These are phyloP conservation scores for Penicillium sp. DNA, from an alignment of 2,329 filamentous ascomycete species.

Conservation along the genomic window DNA sequence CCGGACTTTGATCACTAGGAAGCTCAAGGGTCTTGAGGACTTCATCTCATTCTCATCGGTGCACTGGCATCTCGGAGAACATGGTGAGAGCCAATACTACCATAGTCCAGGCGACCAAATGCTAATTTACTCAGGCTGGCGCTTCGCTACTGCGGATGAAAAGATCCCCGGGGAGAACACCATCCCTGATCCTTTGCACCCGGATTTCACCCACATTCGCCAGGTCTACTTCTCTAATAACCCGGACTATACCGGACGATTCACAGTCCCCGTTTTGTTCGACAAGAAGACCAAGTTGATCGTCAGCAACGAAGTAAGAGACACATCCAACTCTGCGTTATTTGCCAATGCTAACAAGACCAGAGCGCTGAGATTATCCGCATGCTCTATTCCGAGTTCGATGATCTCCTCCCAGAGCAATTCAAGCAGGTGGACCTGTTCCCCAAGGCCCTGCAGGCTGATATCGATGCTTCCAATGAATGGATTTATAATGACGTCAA, in stretches of 20 bases:
- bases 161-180: constrained; percentile 57
- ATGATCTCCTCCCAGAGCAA: constrained; percentile 64
- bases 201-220: constrained; percentile 69
- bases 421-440: constrained; percentile 66
- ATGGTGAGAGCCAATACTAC: constrained; percentile 50
- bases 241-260: constrained; percentile 72
- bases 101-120: not conserved
- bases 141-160: constrained; percentile 70
- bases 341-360: constrained; percentile 1
- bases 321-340: not conserved
- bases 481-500: constrained; percentile 73
- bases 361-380: constrained; percentile 80
- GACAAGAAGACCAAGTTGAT: constrained; percentile 71
- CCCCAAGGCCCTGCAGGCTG: constrained; percentile 60
- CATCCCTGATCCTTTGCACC: constrained; percentile 60
- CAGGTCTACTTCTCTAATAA: constrained; percentile 79
- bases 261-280: constrained; percentile 83
- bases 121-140: constrained; percentile 64
- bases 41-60: constrained; percentile 78
- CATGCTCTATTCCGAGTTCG: constrained; percentile 83
- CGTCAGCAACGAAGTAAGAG: constrained; percentile 79
- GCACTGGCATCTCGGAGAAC: constrained; percentile 82
- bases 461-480: constrained; percentile 75
- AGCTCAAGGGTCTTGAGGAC: constrained; percentile 89
- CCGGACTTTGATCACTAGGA: constrained; percentile 80